These are phyloP conservation scores for Mangifera indica DNA, from an alignment of 345 rosid species.

Conservation along the genomic window DNA sequence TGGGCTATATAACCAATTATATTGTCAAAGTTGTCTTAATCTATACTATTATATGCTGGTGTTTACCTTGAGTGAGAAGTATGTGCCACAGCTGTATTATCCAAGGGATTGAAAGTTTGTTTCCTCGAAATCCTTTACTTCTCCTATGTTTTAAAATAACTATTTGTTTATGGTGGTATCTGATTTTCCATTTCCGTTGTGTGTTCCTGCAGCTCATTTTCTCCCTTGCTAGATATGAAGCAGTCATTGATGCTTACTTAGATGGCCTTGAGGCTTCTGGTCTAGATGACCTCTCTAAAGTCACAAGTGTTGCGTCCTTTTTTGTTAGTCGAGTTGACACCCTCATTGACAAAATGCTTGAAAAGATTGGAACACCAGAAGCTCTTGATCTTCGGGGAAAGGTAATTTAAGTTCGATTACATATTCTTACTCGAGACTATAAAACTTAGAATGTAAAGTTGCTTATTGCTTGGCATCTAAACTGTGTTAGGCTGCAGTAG, in stretches of 20 bases:
- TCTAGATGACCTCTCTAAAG: conserved; percentile 82
- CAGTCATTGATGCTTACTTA: conserved; percentile 93
- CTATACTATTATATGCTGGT: conserved; percentile 8
- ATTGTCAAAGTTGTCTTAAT: not conserved
- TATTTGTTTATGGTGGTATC: conserved; percentile 1
- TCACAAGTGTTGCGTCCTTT: conserved; percentile 97
- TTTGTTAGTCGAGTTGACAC: conserved; percentile 98
- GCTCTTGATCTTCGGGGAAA: conserved; percentile 96
- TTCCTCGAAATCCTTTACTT: not conserved
- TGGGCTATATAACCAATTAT: not conserved
- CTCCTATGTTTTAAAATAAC: not conserved
- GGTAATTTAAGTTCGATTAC: conserved; percentile 37
- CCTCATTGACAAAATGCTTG: conserved; percentile 92
- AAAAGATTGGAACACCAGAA: conserved; percentile 87
- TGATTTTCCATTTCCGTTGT: conserved; percentile 16
- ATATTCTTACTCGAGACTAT: not conserved
- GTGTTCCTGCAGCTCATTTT: conserved; percentile 74
- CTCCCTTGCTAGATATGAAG: conserved; percentile 89
- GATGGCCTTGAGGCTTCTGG: conserved; percentile 99
- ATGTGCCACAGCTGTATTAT: not conserved
- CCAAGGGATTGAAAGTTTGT: not conserved
- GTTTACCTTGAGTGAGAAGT: not conserved
- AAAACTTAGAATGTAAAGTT: conserved; percentile 4
- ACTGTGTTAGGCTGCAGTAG: conserved; percentile 78
- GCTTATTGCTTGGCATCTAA: conserved; percentile 19